A percentile compares a stretch with the other conserved stretches of the same genome.
Evolutionary conservation across 768 basidiomycete genomes (phyloP).

Genomic region (Lyophyllum shimeji): DNA sequence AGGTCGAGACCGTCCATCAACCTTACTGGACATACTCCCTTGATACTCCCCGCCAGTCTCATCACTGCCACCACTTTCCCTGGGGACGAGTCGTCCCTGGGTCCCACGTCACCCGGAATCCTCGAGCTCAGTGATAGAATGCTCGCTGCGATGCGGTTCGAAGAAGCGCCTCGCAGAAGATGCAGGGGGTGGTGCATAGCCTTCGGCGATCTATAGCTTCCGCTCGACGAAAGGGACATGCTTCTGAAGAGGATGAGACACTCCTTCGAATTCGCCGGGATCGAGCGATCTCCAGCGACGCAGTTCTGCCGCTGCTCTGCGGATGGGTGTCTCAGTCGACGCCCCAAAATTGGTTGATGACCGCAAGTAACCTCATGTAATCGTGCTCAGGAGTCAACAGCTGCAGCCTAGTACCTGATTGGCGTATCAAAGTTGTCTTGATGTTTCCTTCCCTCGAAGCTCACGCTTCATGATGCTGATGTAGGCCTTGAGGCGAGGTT

Average conservation of each 20-base stretch:
- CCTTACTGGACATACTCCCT: constrained; percentile 51
- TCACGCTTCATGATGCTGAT: no score
- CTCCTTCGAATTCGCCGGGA: constrained; percentile 6
- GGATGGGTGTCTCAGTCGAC: constrained; percentile 7
- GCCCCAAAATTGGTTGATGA: neutral
- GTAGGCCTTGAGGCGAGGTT: no score
- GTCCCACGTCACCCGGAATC: constrained; percentile 9
- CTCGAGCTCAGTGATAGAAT: neutral
- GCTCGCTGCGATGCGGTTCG: constrained; percentile 24
- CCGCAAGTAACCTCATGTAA: neutral
- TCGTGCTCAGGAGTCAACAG: no score
- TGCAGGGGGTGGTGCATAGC: constrained; percentile 36
- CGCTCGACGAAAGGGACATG: constrained; percentile 25
- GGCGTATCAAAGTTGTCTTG: no score
- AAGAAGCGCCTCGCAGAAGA: constrained; percentile 35
- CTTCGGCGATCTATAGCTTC: constrained; percentile 40
- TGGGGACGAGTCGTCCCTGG: constrained; percentile 7
- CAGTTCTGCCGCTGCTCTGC: constrained; percentile 4
- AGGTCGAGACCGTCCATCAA: constrained; percentile 22
- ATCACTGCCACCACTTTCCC: constrained; percentile 41
- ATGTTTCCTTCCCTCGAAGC: no score
- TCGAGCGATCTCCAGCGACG: constrained; percentile 8
- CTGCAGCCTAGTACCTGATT: no score
- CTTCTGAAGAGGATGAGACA: constrained; percentile 9
- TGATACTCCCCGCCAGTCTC: constrained; percentile 45